Evolutionary conservation across 2,329 filamentous ascomycete species (phyloP), one percentile per base, ranked within the genome.

Genomic region (Aspergillus sp.): DNA sequence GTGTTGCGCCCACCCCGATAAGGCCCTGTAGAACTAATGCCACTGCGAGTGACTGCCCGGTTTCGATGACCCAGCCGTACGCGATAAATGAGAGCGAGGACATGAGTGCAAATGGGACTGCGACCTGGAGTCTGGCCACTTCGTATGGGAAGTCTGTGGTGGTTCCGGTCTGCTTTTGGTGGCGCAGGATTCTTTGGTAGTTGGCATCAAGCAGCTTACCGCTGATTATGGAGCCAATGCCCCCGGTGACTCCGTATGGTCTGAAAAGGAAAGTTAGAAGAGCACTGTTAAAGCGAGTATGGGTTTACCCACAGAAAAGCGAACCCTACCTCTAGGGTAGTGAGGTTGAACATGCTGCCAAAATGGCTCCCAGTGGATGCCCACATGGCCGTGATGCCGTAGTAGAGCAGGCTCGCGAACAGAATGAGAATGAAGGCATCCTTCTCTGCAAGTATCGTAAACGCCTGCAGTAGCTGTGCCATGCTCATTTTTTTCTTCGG

Each of bases 71-170:
- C 73, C 72, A 75, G 35, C 71, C 73, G 39, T 71, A 74, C 17
- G 63, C 64, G 21, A 73, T 57, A 43, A 69, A 62, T 8, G 67
- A 57, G 7, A 59, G 61, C 3, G 65, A 62, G 12, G 67, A 63
- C 33, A 72, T 15, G 8, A 66, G 55, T 53, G 68, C 62, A 7
- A 65, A 51, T 6, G 66, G 63, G 25, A 68, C 63, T 6, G 68
- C 60, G 37, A 64, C 60, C 43, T 69, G 60, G 0, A 74, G 63
- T 1, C 72, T 65, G 33, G 67, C 63, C 11, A 60, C 60, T 51
- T 74, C 70, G 54, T 73, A 65, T 3, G 70, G 81, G 49, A 82
- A 83, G 25, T 74, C 66, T 4, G 70, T 69, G 57, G 82, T 77
- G 57, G 82, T 77, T 56, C 78, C 74, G 23, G 77, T 76, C 55